Conservation (phyloP, 2,329 filamentous ascomycete species). For the Sordariomycetes sp. region DNA sequence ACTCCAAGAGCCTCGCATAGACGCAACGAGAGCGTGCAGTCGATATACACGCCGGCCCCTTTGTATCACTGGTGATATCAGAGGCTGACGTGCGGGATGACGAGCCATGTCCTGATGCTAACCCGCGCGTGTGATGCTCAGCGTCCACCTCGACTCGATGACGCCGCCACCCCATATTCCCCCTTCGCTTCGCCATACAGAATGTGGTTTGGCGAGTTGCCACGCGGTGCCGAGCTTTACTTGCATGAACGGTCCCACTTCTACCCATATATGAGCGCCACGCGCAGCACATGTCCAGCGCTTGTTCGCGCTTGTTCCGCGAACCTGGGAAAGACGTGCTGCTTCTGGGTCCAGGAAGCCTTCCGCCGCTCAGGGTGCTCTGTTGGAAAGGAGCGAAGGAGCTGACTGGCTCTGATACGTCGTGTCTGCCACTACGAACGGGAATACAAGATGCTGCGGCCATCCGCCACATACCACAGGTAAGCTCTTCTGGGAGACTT, state of each 20-base stretch:
- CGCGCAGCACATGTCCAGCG: too few relatives aligned
- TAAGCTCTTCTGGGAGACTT: neutral
- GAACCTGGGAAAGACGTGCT: neutral
- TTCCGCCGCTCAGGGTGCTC: neutral
- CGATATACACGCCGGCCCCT: neutral
- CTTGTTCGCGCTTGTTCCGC: too few relatives aligned
- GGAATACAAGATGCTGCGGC: neutral
- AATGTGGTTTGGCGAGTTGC: neutral
- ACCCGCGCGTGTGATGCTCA: neutral
- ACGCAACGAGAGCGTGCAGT: neutral
- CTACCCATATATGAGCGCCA: too few relatives aligned
- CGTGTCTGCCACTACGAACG: neutral
- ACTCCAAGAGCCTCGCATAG: neutral
- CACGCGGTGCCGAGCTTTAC: too few relatives aligned
- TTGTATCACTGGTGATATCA: neutral
- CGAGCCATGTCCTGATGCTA: neutral
- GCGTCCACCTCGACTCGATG: neutral
- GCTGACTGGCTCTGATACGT: neutral
- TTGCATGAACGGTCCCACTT: too few relatives aligned
- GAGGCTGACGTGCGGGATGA: neutral
- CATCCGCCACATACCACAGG: neutral
- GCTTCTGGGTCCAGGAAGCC: neutral
- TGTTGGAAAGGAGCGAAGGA: neutral
- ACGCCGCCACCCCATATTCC: neutral
- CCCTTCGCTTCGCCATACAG: neutral